A percentile compares a stretch with the other conserved stretches of the same genome.
Evolutionary conservation across 2,329 filamentous ascomycete genomes (phyloP).

Genomic region (Aureobasidium vineae): DNA sequence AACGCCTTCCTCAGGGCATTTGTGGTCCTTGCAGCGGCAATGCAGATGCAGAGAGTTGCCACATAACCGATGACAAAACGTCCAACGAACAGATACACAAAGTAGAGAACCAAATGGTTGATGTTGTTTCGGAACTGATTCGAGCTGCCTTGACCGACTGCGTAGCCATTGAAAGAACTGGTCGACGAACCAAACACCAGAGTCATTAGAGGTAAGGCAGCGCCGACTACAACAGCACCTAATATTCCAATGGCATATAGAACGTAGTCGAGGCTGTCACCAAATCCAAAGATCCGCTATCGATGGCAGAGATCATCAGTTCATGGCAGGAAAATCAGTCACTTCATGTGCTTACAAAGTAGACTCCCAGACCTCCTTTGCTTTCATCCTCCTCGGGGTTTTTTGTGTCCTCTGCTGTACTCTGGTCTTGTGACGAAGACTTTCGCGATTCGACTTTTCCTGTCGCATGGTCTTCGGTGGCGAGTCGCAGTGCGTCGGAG

Average conservation of each 20-base stretch:
- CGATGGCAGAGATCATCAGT: neutral
- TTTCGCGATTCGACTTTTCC: neutral
- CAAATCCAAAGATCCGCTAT: constrained; percentile 38
- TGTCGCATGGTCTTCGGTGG: neutral
- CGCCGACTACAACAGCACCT: constrained; percentile 46
- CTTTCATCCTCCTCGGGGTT: neutral
- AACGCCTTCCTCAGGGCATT: constrained; percentile 62
- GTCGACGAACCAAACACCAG: constrained; percentile 54
- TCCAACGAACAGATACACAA: constrained; percentile 64
- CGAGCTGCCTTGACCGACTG: constrained; percentile 2
- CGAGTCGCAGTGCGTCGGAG: neutral
- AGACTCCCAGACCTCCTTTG: neutral
- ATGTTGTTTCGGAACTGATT: neutral
- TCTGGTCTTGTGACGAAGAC: neutral
- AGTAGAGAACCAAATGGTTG: constrained; percentile 56
- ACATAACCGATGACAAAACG: constrained; percentile 63
- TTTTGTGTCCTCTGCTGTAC: neutral
- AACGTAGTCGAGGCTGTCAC: constrained; percentile 33
- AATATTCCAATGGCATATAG: constrained; percentile 36
- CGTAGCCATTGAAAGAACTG: constrained; percentile 42
- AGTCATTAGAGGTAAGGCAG: constrained; percentile 50
- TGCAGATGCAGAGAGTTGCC: constrained; percentile 62
- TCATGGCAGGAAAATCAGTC: too few species aligned
- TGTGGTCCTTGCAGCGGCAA: constrained; percentile 62
- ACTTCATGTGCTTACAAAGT: neutral